Conservation (phyloP, 768 basidiomycete genomes). For the Glaciozyma martinii region DNA sequence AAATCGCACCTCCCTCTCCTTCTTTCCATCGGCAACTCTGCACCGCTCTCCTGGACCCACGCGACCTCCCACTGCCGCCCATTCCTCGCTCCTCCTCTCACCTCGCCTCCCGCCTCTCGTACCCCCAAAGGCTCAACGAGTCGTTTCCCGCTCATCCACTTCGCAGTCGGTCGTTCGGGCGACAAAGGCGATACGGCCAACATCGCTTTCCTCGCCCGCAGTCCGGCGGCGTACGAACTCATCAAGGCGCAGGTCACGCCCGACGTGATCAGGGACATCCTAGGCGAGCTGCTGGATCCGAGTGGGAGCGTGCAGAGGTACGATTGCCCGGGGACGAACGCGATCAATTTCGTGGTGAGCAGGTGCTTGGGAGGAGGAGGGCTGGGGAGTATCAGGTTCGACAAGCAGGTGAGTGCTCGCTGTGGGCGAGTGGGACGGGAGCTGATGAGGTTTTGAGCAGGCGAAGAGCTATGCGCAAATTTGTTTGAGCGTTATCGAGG, state of each 20-base stretch:
- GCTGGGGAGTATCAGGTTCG: not conserved
- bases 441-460: not conserved
- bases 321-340: not conserved
- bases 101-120: not conserved
- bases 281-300: not conserved
- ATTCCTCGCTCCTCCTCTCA: not conserved
- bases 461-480: slow-evolving; percentile 4
- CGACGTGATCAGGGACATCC: not conserved
- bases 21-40: not conserved
- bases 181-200: slow-evolving; percentile 1
- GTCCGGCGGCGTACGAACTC: not conserved
- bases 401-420: not conserved
- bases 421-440: not conserved
- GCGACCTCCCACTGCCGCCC: not conserved
- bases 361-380: not conserved
- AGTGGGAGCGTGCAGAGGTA: not conserved
- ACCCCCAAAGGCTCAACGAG: not conserved
- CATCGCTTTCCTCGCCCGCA: not conserved
- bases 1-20: not conserved
- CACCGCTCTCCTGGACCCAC: not conserved
- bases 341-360: not conserved
- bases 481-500: not conserved
- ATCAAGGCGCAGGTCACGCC: not conserved
- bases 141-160: not conserved
- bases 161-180: not conserved